These are phyloP conservation scores for Nitzschia palea DNA, from an alignment of 108 stramenopile genomes.

Conservation along the genomic window DNA sequence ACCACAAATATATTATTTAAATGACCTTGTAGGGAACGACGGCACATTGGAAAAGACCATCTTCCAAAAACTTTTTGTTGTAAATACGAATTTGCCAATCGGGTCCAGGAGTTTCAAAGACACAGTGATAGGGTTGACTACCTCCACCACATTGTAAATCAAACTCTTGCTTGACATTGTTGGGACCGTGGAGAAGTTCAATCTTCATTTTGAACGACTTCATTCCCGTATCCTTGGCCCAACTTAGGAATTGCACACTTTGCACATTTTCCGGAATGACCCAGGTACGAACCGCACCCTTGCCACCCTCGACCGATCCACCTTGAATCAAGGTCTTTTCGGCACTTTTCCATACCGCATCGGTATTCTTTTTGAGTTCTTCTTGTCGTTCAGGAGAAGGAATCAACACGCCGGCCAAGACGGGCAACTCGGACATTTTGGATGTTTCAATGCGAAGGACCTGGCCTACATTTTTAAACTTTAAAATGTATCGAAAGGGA, in stretches of 20 bases:
- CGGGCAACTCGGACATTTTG: slow-evolving; percentile 55
- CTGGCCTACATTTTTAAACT: slow-evolving; percentile 69
- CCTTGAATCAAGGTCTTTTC: slow-evolving; percentile 58
- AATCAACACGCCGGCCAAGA: slow-evolving; percentile 57
- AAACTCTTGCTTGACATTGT: slow-evolving; percentile 63
- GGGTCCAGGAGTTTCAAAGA: slow-evolving; percentile 63
- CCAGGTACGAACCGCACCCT: slow-evolving; percentile 58
- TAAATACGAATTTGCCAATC: slow-evolving; percentile 60
- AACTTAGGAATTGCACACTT: slow-evolving; percentile 60
- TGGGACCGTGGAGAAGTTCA: slow-evolving; percentile 67
- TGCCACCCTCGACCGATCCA: slow-evolving; percentile 30
- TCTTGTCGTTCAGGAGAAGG: slow-evolving; percentile 51
- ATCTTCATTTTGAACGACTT: slow-evolving; percentile 70
- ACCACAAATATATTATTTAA: too few relatives aligned
- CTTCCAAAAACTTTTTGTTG: slow-evolving; percentile 60
- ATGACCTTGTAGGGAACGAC: slow-evolving; percentile 59
- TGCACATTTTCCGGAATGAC: slow-evolving; percentile 64
- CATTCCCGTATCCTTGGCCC: slow-evolving; percentile 62
- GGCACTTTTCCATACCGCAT: slow-evolving; percentile 50
- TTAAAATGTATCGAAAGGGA: slow-evolving; percentile 62
- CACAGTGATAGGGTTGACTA: slow-evolving; percentile 60
- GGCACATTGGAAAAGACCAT: slow-evolving; percentile 50
- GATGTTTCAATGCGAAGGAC: slow-evolving; percentile 54
- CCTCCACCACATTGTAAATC: slow-evolving; percentile 65
- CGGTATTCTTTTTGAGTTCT: slow-evolving; percentile 53